These are phyloP conservation scores for Eimeria mitis DNA, from an alignment of 169 alveolate species.

Conservation along the genomic window DNA sequence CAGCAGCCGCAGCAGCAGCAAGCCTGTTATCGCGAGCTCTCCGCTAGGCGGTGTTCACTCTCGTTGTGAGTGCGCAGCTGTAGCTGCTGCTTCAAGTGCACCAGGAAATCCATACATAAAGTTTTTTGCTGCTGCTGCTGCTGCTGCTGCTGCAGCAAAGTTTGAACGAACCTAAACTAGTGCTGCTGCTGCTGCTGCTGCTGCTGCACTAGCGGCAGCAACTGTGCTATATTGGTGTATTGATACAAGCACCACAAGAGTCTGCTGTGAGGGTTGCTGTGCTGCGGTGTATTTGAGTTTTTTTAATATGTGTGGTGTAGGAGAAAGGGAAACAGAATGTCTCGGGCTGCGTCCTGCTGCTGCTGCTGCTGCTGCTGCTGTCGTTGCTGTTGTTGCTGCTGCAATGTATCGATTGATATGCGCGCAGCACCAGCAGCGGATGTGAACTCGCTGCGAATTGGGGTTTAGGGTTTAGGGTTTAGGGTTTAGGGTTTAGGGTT, in stretches of 20 bases:
- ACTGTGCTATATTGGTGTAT: too few relatives aligned
- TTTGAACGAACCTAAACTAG: too few relatives aligned
- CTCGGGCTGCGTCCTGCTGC: background rate
- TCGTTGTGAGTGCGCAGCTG: background rate
- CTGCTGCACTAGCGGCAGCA: too few relatives aligned
- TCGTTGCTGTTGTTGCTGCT: background rate
- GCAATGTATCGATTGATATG: background rate
- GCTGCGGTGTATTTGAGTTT: background rate
- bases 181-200: too few relatives aligned
- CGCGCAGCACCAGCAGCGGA: background rate
- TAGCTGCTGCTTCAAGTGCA: background rate
- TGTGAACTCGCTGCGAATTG: background rate
- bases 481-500: conserved; percentile 31
- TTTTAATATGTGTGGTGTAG: background rate
- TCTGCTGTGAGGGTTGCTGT: background rate
- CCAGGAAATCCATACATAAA: background rate
- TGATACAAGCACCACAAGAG: too few relatives aligned
- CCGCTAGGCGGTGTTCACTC: too few relatives aligned
- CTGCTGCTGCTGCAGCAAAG: background rate
- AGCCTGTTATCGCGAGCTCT: too few relatives aligned
- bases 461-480: background rate
- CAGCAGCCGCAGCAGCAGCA: too few relatives aligned
- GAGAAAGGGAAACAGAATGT: background rate
- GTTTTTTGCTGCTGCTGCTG: background rate
- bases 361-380: background rate